Evolutionary conservation across 768 basidiomycete species (phyloP), one percentile per base, ranked within the genome.

Genomic region (Fomitopsis pulvina): DNA sequence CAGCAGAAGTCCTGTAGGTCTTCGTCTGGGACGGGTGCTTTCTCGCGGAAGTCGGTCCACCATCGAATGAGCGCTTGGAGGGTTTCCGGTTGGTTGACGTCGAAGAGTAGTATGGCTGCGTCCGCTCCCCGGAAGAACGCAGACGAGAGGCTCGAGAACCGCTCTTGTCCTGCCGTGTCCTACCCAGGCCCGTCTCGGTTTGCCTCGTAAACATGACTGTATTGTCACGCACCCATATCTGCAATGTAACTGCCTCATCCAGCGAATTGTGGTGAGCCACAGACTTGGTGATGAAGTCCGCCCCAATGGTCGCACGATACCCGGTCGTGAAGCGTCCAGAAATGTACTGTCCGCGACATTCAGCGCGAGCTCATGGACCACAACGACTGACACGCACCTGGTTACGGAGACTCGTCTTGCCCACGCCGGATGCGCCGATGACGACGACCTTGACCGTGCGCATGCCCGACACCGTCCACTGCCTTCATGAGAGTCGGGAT

Each of bases 51-150:
- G 60, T 88, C 83, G 11, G 68, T 60, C 88, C 88, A 92, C 90
- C 91, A 93, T 52, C 79, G 80, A 10, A 60, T 68, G 41, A 92
- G 69, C 0, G 76, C 72, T 0, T 66, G 52, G 53, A 91, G 73
- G 8, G 84, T 80, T 38, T 79, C 72, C 0, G 80, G 80, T 3
- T 76, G 62, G 56, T 83, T 87, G 26, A 87, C 84, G 59, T 92
- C 87, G 63, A 86, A 93, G 71, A 91, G 78, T 55, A 93, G 75
- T 14, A 93, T 53, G 1, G 77, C 87, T 1, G 89, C 91, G 58
- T 92, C 88, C 2, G 89, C 87, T 1, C 87, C 87, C 5, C 91
- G 79, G 57, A 90, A 93, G 67, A 92, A 92, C 0, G 91, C 88
- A 0, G 78, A 72, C 0, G 89, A 88, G 16, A 92, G 75, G 34